Evolutionary conservation across 2,329 filamentous ascomycete genomes (phyloP).

Genomic region (Diaporthe sp.): DNA sequence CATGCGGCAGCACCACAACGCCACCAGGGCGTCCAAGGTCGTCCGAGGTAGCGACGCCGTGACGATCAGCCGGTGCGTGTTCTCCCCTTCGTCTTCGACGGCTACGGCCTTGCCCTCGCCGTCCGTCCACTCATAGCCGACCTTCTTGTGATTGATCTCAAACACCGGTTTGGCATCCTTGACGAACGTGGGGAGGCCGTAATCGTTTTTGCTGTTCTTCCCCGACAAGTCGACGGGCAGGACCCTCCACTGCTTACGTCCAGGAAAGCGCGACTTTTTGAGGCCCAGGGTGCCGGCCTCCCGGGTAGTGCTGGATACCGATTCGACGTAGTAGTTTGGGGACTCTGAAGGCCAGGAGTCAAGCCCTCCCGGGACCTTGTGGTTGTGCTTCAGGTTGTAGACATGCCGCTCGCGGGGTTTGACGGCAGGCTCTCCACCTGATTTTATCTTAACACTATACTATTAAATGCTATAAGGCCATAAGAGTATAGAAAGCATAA

Average conservation of each 20-base stretch:
- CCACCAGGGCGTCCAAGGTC: conserved; percentile 36
- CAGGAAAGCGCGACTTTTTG: conserved; percentile 34
- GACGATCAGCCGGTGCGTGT: conserved; percentile 22
- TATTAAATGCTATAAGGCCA: too few relatives aligned
- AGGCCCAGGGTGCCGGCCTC: conserved; percentile 35
- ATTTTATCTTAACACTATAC: conserved; percentile 38
- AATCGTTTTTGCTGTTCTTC: conserved; percentile 21
- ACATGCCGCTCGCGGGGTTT: conserved; percentile 40
- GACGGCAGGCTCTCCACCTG: conserved; percentile 39
- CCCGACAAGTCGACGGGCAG: conserved; percentile 37
- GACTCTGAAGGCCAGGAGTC: conserved; percentile 39
- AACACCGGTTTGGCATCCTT: conserved; percentile 32
- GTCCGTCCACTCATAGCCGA: conserved; percentile 11
- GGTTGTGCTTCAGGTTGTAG: conserved; percentile 43
- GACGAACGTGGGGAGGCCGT: conserved; percentile 25
- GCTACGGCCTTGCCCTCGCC: conserved; percentile 31
- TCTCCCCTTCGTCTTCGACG: conserved; percentile 21
- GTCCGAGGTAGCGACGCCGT: conserved; percentile 34
- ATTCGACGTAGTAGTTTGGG: conserved; percentile 42
- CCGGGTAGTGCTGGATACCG: conserved; percentile 31
- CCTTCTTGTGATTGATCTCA: conserved; percentile 25
- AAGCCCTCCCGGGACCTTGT: background rate
- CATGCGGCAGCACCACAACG: conserved; percentile 38
- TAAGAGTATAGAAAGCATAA: too few relatives aligned
- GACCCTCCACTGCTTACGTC: conserved; percentile 35